Conservation (phyloP, 1,284 basidiomycete genomes). For the Moesziomyces globuligerus region DNA sequence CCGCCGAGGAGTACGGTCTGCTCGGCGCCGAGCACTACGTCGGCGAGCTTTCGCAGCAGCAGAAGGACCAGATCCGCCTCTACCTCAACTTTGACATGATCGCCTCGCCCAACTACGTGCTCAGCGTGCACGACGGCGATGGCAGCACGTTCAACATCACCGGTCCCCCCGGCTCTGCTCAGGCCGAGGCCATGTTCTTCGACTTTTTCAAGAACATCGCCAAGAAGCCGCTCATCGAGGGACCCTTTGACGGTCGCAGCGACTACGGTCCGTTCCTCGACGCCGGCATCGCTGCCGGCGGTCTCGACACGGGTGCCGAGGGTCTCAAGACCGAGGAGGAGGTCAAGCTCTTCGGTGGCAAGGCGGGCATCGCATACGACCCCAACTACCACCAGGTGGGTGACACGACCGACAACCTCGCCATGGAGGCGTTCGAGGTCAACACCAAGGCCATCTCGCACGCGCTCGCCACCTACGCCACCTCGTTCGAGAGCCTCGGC, state of each 20-base stretch:
- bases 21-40: constrained; percentile 41
- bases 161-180: constrained; percentile 31
- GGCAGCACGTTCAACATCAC: constrained; percentile 29
- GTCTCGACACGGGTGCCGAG: constrained; percentile 45
- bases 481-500: constrained; percentile 22
- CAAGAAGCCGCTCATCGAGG: constrained; percentile 31
- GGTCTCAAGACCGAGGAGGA: constrained; percentile 38
- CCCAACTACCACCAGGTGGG: constrained; percentile 40
- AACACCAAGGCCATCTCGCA: constrained; percentile 43
- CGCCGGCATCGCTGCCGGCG: constrained; percentile 34
- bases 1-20: constrained; percentile 41
- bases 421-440: constrained; percentile 34
- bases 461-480: constrained; percentile 36
- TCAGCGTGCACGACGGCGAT: constrained; percentile 35
- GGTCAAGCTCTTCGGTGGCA: constrained; percentile 29
- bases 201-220: constrained; percentile 35
- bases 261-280: constrained; percentile 46
- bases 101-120: constrained; percentile 42
- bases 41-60: constrained; percentile 8
- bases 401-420: constrained; percentile 31
- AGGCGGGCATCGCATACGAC: constrained; percentile 30
- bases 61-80: constrained; percentile 33
- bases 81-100: constrained; percentile 50
- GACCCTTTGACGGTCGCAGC: constrained; percentile 23
- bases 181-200: constrained; percentile 26